Evolutionary conservation across 805 yeast genomes (phyloP).

Genomic region (Cephaloascus fragrans): DNA sequence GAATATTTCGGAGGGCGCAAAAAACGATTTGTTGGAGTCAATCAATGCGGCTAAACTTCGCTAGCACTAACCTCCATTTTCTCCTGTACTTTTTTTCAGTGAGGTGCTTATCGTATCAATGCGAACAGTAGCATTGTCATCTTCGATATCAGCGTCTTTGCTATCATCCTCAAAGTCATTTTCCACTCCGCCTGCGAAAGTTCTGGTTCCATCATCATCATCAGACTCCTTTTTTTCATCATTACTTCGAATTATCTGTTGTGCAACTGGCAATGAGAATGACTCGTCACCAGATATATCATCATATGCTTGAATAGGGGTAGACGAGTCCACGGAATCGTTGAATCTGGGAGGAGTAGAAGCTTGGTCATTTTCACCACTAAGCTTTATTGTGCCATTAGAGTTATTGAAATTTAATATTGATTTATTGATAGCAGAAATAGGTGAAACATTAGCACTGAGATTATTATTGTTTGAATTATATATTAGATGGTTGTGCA

Average conservation of each 20-base stretch:
- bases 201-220: background rate
- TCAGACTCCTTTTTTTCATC: slow-evolving; percentile 2
- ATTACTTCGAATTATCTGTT: slow-evolving; percentile 7
- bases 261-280: slow-evolving; percentile 37
- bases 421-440: background rate
- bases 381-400: slow-evolving; percentile 2
- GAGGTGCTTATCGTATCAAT: background rate
- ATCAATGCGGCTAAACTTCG: too few species aligned
- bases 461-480: background rate
- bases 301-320: slow-evolving; percentile 1
- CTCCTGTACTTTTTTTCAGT: too few species aligned
- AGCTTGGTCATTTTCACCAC: background rate
- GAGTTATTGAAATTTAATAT: background rate
- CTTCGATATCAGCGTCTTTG: background rate
- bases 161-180: background rate
- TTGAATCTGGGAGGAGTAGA: slow-evolving; percentile 1
- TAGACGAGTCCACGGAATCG: background rate
- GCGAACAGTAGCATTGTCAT: background rate
- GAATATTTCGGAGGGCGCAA: too few species aligned
- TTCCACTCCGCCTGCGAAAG: background rate
- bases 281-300: slow-evolving; percentile 29
- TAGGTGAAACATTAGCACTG: background rate
- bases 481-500: background rate
- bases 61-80: too few species aligned
- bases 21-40: too few species aligned